These are phyloP conservation scores for Boletus pseudo-olivaceus DNA, from an alignment of 768 basidiomycete genomes.

Conservation along the genomic window DNA sequence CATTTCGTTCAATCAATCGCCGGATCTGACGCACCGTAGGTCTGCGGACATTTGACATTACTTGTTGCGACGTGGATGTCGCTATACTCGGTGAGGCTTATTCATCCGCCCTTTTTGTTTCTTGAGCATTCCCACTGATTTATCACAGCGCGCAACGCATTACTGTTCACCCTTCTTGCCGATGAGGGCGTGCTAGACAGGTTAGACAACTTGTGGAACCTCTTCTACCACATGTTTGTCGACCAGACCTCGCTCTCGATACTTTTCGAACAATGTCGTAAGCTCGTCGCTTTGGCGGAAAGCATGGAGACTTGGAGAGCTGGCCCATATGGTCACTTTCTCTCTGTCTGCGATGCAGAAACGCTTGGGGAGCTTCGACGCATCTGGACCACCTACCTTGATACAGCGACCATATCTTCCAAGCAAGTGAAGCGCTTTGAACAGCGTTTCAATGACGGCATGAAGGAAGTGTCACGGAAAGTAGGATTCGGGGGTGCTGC, in stretches of 20 bases:
- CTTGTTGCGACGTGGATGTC: conserved; percentile 29
- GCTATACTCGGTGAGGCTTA: conserved; percentile 23
- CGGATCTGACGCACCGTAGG: conserved; percentile 4
- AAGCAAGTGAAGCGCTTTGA: conserved; percentile 9
- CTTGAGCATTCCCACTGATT: background rate
- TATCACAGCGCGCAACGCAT: conserved; percentile 24
- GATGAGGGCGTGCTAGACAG: conserved; percentile 13
- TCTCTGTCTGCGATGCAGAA: conserved; percentile 14
- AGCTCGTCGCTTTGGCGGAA: conserved; percentile 20
- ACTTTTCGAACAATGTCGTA: conserved; percentile 24
- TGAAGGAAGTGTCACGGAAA: conserved; percentile 1
- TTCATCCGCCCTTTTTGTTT: background rate
- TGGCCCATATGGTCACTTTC: conserved; percentile 26
- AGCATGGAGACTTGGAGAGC: conserved; percentile 17
- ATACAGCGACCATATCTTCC: conserved; percentile 1
- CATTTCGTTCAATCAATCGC: background rate
- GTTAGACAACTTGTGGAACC: conserved; percentile 20
- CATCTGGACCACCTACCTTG: conserved; percentile 22
- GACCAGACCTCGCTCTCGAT: conserved; percentile 17
- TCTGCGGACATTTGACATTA: conserved; percentile 21
- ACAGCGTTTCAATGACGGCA: conserved; percentile 5
- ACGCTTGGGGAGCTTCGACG: conserved; percentile 21
- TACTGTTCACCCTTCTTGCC: conserved; percentile 26
- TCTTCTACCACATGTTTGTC: conserved; percentile 26
- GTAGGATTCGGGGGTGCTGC: background rate